Evolutionary conservation across 495 filamentous ascomycete genomes (phyloP), one percentile per base, ranked within the genome.

Genomic region (Penicillium salamii): DNA sequence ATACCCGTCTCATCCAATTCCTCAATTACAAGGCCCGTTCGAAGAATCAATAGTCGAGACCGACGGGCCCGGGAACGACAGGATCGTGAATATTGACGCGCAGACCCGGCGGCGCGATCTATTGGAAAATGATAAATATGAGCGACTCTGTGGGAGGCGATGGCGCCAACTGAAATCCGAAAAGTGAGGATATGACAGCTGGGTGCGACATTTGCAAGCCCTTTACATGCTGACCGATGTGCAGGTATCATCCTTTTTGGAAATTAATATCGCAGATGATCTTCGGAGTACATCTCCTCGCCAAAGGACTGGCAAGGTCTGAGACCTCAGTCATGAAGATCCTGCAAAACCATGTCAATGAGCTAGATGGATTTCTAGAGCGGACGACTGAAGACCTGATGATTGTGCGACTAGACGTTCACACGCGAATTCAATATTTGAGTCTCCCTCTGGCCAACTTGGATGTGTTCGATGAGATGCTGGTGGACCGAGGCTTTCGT

Each of bases 191-290:
- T n/a, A n/a, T n/a, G n/a, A 7, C 35, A 9, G 20, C 8, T 29
- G 13, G 12, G 7, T 12, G n/a, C 7, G 35, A 12, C n/a, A 32
- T 7, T 24, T 19, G 33, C 32, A 14, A 5, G 31, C 9, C n/a
- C 5, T 20, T 24, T n/a, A 17, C 19, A 7, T 29, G 11, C 35
- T 29, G 7, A 32, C 28, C 39, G 17, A 48, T 12, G 13, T 13
- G 17, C 7, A 75, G 76, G 50, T 83, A 88, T 58, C 93, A 98
- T 69, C 88, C 91, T 49, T 74, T 98, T 32, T 86, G 85, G 78
- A 95, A 96, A 69, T 77, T 97, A 42, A 79, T 91, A 59, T 85
- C 93, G 7, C 93, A 98, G 61, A 91, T 97, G 57, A 85, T 87
- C 0, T 98, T 97, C 64, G 93, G 95, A 21, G 82, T 97, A 24